Base-by-base conservation (phyloP, 225 moss, liverwort and hornwort species). In the Marchantia paleacea region DNA sequence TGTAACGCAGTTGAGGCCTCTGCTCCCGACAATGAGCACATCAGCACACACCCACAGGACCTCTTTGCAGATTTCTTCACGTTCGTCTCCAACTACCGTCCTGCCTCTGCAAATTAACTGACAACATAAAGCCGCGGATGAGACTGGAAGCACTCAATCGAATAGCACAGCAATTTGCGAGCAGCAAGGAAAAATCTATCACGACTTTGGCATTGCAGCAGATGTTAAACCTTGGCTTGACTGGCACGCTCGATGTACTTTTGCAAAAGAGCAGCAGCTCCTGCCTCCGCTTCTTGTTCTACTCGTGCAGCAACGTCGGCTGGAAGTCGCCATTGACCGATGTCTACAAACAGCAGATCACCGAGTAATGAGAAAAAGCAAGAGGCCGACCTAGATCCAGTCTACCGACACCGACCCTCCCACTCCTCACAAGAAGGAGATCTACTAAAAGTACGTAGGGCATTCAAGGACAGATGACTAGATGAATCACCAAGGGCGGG, bases 21-120 rank as follows among this genome's bases (percentile, higher is more conserved):
- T 82, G 78, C 89, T 89, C 29, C 89, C 89, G 16, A 89, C 89
- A 39, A 89, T 89, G 52, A 89, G 82, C 53, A 89, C 89, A 62
- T 89, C 89, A 18, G 89, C 89, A 81, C 89, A 89, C 3, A 89
- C 82, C 82, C 86, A 86, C 13, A 89, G 82, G 6, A 89, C 89
- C 78, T 82, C 89, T 80, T 84, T 89, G 80, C 89, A 89, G 69
- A 89, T 89, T 78, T 84, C 89, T 50, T 86, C 81, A 26, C 89
- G 81, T 76, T 89, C 86, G 57, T 89, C 86, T 39, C 89, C 89
- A 20, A 89, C 80, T 29, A 89, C 84, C 14, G 86, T 86, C 68
- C 84, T 89, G 72, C 84, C 86, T 72, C 81, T 86, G 89, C 89
- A 89, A 8, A 63, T 52, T 58, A 89, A 78, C 87, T 87, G 84